phyloP scores from a whole-genome alignment of 345 rosid genomes.

The Hibiscus syriacus region DNA sequence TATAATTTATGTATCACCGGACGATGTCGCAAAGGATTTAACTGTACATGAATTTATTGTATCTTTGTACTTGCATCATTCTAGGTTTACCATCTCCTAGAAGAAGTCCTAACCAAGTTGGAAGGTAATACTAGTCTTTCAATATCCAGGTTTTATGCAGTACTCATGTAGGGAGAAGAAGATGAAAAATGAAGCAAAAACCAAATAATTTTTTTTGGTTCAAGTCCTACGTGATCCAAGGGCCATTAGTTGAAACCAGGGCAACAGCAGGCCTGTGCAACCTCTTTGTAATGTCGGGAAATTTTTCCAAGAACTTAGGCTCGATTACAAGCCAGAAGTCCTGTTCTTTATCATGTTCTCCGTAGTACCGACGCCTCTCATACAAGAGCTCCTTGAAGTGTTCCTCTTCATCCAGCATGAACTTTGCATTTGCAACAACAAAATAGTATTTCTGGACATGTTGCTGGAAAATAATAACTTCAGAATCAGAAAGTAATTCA shows the following conservation, averaged over 20 bases:
- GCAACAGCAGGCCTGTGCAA: conserved; percentile 93
- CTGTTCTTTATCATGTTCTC: conserved; percentile 53
- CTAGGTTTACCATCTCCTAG: not conserved
- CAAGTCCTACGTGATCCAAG: conserved; percentile 83
- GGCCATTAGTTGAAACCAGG: conserved; percentile 79
- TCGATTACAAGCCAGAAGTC: conserved; percentile 97
- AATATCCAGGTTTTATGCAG: not conserved
- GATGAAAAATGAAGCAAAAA: not conserved
- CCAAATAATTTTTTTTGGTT: not conserved
- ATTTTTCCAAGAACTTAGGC: conserved; percentile 79
- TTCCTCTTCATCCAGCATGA: conserved; percentile 98
- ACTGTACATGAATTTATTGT: no score
- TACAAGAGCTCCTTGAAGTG: conserved; percentile 80
- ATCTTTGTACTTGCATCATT: not conserved
- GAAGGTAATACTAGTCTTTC: not conserved
- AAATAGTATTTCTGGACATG: conserved; percentile 52
- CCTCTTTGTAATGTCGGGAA: conserved; percentile 72
- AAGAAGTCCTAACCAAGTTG: not conserved
- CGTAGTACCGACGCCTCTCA: conserved; percentile 64
- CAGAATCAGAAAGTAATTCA: not conserved
- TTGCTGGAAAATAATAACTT: conserved; percentile 20
- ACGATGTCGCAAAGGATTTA: no score
- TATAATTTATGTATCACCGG: no score
- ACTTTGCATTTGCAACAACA: conserved; percentile 81
- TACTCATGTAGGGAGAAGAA: not conserved